Conservation (phyloP, 805 yeast species). For the Myxozyma udenii region DNA sequence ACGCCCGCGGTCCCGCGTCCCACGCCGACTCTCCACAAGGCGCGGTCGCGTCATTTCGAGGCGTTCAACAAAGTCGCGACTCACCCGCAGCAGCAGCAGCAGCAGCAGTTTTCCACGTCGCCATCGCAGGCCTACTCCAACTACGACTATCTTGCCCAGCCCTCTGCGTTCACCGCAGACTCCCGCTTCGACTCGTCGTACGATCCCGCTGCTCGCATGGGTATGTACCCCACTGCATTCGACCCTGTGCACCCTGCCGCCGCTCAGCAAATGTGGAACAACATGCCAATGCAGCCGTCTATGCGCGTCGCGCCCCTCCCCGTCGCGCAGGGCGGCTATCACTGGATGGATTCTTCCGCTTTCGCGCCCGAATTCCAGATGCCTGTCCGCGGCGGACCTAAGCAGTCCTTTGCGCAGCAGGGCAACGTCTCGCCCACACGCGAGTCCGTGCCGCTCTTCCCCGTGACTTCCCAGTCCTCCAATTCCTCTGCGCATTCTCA, state of each 20-base stretch:
- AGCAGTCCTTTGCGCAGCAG: no score
- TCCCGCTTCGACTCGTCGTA: constrained; percentile 3
- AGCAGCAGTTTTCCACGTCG: not conserved
- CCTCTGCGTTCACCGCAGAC: not conserved
- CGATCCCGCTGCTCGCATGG: constrained; percentile 4
- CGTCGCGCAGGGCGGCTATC: no score
- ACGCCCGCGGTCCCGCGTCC: not conserved
- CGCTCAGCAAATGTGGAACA: constrained; percentile 11
- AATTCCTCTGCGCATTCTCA: not conserved
- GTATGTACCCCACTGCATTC: constrained; percentile 11
- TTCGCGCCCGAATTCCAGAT: no score
- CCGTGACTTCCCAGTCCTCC: constrained; percentile 5
- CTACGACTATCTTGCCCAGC: constrained; percentile 8
- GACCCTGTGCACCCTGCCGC: constrained; percentile 2
- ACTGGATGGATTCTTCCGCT: constrained; percentile 23
- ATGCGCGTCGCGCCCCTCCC: constrained; percentile 4
- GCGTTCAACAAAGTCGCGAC: constrained; percentile 15
- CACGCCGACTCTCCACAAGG: constrained; percentile 16
- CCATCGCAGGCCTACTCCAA: not conserved
- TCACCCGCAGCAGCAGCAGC: not conserved
- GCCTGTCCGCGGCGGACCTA: no score
- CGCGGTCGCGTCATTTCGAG: constrained; percentile 29
- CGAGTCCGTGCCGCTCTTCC: constrained; percentile 8
- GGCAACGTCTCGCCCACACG: constrained; percentile 16
- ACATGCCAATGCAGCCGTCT: constrained; percentile 5